phyloP scores from a whole-genome alignment of 2,329 filamentous ascomycete species.

The Diaporthe nobilis region DNA sequence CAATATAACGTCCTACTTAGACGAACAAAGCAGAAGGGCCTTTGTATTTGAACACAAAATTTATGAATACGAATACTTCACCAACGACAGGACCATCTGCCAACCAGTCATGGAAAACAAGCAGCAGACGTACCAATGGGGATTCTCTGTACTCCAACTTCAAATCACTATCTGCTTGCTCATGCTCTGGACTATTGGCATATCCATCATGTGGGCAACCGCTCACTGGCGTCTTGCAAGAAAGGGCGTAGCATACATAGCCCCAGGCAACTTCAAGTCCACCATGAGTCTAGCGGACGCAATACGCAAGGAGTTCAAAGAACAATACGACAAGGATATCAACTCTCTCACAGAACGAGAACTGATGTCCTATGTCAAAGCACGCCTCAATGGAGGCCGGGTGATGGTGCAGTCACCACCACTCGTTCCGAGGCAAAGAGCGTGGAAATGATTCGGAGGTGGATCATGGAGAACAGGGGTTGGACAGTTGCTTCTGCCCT shows the following conservation, averaged over 20 bases:
- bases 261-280: not conserved
- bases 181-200: not conserved
- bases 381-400: not conserved
- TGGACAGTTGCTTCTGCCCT: not conserved
- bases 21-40: not conserved
- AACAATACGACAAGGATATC: not conserved
- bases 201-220: not conserved
- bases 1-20: not conserved
- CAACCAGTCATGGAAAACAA: not conserved
- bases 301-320: not conserved
- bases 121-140: conserved; percentile 13
- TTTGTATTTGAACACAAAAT: not conserved
- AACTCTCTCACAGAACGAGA: not conserved
- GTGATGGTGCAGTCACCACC: not conserved
- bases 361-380: not conserved
- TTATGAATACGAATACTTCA: not conserved
- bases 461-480: not conserved
- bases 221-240: not conserved
- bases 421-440: not conserved
- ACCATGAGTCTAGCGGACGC: not conserved
- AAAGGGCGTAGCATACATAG: not conserved
- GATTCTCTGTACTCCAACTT: not conserved
- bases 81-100: not conserved
- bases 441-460: not conserved
- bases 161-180: not conserved